Conservation (phyloP, 225 moss, liverwort and hornwort species). For the Sphagnum contortum region DNA sequence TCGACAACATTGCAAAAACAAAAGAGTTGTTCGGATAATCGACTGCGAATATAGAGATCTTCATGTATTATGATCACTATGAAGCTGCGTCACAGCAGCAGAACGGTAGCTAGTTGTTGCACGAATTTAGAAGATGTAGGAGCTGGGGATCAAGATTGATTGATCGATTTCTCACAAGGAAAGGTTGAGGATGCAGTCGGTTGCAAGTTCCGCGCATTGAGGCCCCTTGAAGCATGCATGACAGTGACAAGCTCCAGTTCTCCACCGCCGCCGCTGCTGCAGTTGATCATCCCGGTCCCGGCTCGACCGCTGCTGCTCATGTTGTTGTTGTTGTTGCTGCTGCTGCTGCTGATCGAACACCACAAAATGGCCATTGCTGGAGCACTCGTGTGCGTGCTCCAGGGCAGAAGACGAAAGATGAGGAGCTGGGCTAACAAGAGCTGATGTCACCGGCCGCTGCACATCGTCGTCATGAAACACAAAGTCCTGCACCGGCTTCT, state of each 20-base stretch:
- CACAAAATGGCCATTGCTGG: conserved; percentile 51
- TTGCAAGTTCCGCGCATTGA: conserved; percentile 18
- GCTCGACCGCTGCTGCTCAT: not conserved
- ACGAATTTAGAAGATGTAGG: too few species aligned
- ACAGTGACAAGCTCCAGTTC: conserved; percentile 31
- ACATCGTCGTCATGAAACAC: not conserved
- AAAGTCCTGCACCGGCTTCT: not conserved
- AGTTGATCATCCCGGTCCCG: too few species aligned
- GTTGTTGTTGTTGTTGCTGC: not conserved
- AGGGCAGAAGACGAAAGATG: conserved; percentile 17
- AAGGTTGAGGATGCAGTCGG: conserved; percentile 37
- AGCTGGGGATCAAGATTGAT: too few species aligned
- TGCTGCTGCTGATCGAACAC: conserved; percentile 1
- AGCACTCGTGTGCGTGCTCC: conserved; percentile 33
- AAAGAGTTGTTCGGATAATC: too few species aligned
- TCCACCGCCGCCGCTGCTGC: too few species aligned
- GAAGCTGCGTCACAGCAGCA: too few species aligned
- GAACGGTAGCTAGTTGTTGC: too few species aligned
- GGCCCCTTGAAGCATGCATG: conserved; percentile 44
- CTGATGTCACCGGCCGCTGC: not conserved
- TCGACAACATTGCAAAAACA: too few species aligned
- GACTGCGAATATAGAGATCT: too few species aligned
- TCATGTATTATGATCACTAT: too few species aligned
- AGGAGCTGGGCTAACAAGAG: conserved; percentile 16
- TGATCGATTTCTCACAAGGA: conserved; percentile 27